Base-by-base conservation (phyloP, 345 rosid species). In the Erucastrum elatum region DNA sequence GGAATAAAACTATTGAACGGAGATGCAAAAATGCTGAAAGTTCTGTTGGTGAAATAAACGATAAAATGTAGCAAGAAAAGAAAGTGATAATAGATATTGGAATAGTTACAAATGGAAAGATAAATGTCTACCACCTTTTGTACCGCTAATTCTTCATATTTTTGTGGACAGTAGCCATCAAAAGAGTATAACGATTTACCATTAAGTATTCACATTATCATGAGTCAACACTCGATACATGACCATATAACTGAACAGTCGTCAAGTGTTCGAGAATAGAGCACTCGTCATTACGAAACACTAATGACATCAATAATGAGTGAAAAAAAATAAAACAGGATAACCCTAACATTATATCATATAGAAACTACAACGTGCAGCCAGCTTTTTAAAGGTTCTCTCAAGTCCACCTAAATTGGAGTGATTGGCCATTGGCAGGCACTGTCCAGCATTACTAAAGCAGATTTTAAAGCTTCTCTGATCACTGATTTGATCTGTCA, bases 401-500 rank as follows among this genome's bases (percentile, higher is more conserved):
- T 78, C 73, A 41, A 65, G 21, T 78, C 68, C 77, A 66, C 77
- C n/a, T 46, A 66, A 56, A 56, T 66, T 66, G 77, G 82, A 31
- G 55, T 72, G 74, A 60, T 72, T 51, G 74, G 72, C 58, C 67
- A 55, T 66, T 65, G 72, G 66, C 76, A 71, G 65, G 64, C 64
- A 25, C 33, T 37, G 46, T 69, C 64, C 31, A 51, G 65, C 44
- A 51, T 58, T 35, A 15, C 30, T 21, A 59, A 72, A 78, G 81
- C 30, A 71, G 7, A 39, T 61, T 27, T 64, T 55, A 70, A 70
- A 64, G 75, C 46, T 31, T 70, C 58, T 53, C 59, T 70, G 34
- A 64, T 63, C 64, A 77, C 46, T 70, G 81, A 64, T 77, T 70
- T 77, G 75, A 70, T 70, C 12, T 70, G 66, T 55, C 75, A 70